Base-by-base conservation (phyloP, 495 filamentous ascomycete species). In the Xylaria curta region DNA sequence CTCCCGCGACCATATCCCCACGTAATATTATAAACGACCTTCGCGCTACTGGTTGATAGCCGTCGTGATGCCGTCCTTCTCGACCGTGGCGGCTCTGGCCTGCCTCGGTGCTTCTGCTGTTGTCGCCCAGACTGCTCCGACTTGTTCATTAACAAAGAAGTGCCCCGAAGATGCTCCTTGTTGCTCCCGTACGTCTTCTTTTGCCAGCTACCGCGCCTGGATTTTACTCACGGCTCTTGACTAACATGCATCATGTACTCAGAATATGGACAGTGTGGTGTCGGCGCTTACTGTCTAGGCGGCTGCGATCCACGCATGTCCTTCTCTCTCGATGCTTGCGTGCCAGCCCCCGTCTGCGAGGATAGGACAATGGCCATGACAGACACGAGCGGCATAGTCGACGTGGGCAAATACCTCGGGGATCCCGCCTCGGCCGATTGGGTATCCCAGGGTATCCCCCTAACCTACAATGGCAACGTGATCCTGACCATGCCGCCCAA, bases 191-290 rank as follows among this genome's bases (percentile, higher is more conserved):
- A 86, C 85, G 92, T 93, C 44, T 44, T 36, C 58, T 51, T 72
- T 54, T 61, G 46, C 56, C 1, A 31, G 61, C 40, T 67, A 66
- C 17, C 9, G 12, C 17, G 24, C 60, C 53, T 7, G 9, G n/a
- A 3, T 33, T 69, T 66, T 69, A 19, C 68, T 58, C 70, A 47
- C 38, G 44, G 53, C 1, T 40, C 17, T 21, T 47, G 21, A 36
- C 66, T 68, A 63, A 64, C n/a, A 26, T 74, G 64, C 6, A 40
- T 53, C 36, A 12, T 59, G 78, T 82, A 72, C 73, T 61, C 76
- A 98, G 95, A 95, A 82, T 99, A 99, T 82, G 93, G 93, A 73
- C 87, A 96, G 84, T 99, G 96, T 78, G 89, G 95, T 84, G 91
- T 93, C 53, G 96, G 96, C 76, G 96, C 94, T 62, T 98, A 92